Evolutionary conservation across 148 eudicot species (phyloP).

Genomic region (Simmondsia chinensis): DNA sequence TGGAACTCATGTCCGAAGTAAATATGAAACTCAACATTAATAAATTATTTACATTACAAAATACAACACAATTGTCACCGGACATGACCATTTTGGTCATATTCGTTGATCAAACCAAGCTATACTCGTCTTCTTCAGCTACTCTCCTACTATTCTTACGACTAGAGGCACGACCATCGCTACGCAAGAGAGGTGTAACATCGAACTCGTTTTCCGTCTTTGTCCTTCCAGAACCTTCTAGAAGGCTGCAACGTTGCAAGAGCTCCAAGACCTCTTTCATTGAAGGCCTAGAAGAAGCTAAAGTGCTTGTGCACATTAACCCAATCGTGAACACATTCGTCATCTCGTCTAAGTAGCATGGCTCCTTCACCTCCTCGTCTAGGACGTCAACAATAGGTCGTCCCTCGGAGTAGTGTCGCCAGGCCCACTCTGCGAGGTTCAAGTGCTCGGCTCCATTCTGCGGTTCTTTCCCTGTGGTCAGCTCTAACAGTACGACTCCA

Average conservation of each 20-base stretch:
- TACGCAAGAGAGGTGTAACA: slow-evolving; percentile 42
- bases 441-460: slow-evolving; percentile 41
- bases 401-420: slow-evolving; percentile 50
- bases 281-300: slow-evolving; percentile 57
- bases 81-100: too few relatives aligned
- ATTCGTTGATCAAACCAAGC: slow-evolving; percentile 20
- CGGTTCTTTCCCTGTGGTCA: slow-evolving; percentile 71
- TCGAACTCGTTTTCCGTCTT: slow-evolving; percentile 25
- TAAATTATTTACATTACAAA: too few relatives aligned
- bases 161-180: slow-evolving; percentile 25
- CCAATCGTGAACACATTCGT: slow-evolving; percentile 48
- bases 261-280: slow-evolving; percentile 67
- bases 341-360: slow-evolving; percentile 42
- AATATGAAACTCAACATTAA: too few relatives aligned
- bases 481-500: slow-evolving; percentile 75
- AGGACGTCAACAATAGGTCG: slow-evolving; percentile 25
- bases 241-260: slow-evolving; percentile 20
- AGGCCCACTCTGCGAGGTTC: slow-evolving; percentile 79
- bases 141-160: slow-evolving; percentile 32
- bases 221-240: slow-evolving; percentile 17
- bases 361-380: slow-evolving; percentile 32
- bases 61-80: too few relatives aligned
- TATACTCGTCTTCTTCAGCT: slow-evolving; percentile 17
- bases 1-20: too few relatives aligned
- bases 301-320: slow-evolving; percentile 48